Conservation (phyloP, 805 yeast genomes). For the Spathaspora arborariae region DNA sequence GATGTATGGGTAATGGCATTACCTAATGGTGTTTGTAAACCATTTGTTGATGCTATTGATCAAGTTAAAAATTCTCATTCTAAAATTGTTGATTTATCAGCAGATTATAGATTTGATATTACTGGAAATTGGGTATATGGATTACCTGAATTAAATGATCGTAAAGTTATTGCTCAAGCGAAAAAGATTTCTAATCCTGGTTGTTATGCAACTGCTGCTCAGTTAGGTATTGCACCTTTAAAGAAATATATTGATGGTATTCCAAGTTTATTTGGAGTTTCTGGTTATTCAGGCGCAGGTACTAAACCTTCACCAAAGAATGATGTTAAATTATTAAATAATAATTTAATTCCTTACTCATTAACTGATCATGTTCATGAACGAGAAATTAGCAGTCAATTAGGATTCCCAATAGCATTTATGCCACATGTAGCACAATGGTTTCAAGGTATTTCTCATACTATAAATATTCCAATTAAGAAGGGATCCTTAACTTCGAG, state of each 20-base stretch:
- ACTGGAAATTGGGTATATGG: slow-evolving; percentile 92
- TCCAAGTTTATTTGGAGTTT: slow-evolving; percentile 90
- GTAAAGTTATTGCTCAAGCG: slow-evolving; percentile 65
- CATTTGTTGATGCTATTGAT: slow-evolving; percentile 78
- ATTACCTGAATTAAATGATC: slow-evolving; percentile 82
- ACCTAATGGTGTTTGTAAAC: slow-evolving; percentile 95
- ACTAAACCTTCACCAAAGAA: slow-evolving; percentile 97
- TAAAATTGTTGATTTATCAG: slow-evolving; percentile 88
- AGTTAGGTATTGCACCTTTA: slow-evolving; percentile 85
- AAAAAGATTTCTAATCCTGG: slow-evolving; percentile 93
- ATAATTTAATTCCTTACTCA: slow-evolving; percentile 92
- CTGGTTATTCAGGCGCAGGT: slow-evolving; percentile 99
- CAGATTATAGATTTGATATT: slow-evolving; percentile 92
- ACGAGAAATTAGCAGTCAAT: slow-evolving; percentile 78
- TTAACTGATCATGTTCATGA: slow-evolving; percentile 97
- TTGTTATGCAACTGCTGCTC: slow-evolving; percentile 99
- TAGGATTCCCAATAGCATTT: slow-evolving; percentile 80
- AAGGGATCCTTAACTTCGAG: slow-evolving; percentile 63
- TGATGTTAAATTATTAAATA: slow-evolving; percentile 66
- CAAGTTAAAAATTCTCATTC: slow-evolving; percentile 60
- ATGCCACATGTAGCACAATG: slow-evolving; percentile 98
- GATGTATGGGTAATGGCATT: slow-evolving; percentile 99
- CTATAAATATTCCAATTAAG: slow-evolving; percentile 85
- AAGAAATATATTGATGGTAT: slow-evolving; percentile 61
- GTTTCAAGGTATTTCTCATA: slow-evolving; percentile 97